These are phyloP conservation scores for Cucurbita argyrosperma DNA, from an alignment of 306 rosid species.

Conservation along the genomic window DNA sequence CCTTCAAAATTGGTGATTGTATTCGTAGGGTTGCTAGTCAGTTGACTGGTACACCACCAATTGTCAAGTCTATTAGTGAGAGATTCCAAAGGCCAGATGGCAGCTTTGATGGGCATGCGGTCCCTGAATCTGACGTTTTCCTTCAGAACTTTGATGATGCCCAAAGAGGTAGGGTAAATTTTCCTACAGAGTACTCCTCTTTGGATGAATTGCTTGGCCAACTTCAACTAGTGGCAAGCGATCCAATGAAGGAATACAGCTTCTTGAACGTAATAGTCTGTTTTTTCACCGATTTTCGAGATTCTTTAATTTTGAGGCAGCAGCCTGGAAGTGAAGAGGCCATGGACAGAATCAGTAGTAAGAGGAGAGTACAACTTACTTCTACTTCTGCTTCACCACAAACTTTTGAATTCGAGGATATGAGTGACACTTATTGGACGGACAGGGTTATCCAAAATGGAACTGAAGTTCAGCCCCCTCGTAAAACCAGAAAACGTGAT, in stretches of 20 bases:
- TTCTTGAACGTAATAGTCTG: slow-evolving; percentile 31
- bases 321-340: slow-evolving; percentile 24
- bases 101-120: slow-evolving; percentile 17
- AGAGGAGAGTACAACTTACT: slow-evolving; percentile 37
- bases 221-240: slow-evolving; percentile 52
- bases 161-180: slow-evolving; percentile 19
- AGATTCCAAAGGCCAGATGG: slow-evolving; percentile 43
- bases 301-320: slow-evolving; percentile 31
- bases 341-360: slow-evolving; percentile 29
- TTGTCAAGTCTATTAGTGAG: slow-evolving; percentile 35
- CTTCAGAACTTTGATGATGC: slow-evolving; percentile 34
- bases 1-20: slow-evolving; percentile 83
- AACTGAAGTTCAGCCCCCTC: slow-evolving; percentile 50
- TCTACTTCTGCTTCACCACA: slow-evolving; percentile 32
- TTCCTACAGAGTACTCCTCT: slow-evolving; percentile 45
- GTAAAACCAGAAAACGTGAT: slow-evolving; percentile 38
- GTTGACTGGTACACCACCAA: slow-evolving; percentile 49
- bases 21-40: slow-evolving; percentile 91
- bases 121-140: slow-evolving; percentile 26
- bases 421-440: slow-evolving; percentile 92
- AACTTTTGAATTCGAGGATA: slow-evolving; percentile 89
- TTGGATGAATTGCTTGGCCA: slow-evolving; percentile 50
- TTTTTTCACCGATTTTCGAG: slow-evolving; percentile 82
- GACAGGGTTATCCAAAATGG: slow-evolving; percentile 87
- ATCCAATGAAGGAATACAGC: slow-evolving; percentile 37